phyloP scores from a whole-genome alignment of 345 rosid species.

The Lepidium africanum region DNA sequence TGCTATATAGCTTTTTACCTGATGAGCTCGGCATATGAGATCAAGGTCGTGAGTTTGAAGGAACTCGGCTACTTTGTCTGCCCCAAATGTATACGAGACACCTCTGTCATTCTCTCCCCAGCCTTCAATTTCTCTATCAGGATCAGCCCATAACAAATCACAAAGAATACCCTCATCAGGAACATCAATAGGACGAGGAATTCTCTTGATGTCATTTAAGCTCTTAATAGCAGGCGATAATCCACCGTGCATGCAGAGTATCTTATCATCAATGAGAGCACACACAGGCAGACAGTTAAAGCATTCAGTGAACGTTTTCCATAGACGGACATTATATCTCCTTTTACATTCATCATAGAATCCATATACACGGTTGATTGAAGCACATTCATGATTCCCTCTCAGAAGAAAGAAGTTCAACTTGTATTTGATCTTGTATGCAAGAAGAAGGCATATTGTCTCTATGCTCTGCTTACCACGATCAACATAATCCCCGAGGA shows the following conservation, averaged over 20 bases:
- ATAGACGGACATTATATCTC: conserved; percentile 65
- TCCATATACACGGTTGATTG: conserved; percentile 67
- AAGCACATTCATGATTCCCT: conserved; percentile 73
- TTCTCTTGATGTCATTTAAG: conserved; percentile 58
- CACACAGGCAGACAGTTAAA: conserved; percentile 66
- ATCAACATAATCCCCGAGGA: conserved; percentile 84
- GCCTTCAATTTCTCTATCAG: conserved; percentile 56
- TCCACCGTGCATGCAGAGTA: conserved; percentile 89
- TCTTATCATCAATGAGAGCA: conserved; percentile 72
- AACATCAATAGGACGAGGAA: conserved; percentile 67
- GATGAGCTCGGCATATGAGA: conserved; percentile 82
- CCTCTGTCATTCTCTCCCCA: conserved; percentile 93
- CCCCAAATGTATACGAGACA: conserved; percentile 65
- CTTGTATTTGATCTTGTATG: conserved; percentile 59
- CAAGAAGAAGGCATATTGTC: conserved; percentile 67
- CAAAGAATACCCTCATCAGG: conserved; percentile 82
- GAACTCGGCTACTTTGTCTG: conserved; percentile 61
- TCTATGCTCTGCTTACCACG: conserved; percentile 81
- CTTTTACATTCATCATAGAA: conserved; percentile 75
- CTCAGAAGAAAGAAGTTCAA: conserved; percentile 60
- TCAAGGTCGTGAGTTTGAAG: conserved; percentile 68
- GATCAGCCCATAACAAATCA: conserved; percentile 91
- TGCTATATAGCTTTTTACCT: conserved; percentile 32
- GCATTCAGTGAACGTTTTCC: conserved; percentile 62
- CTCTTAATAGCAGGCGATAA: conserved; percentile 65